These are phyloP conservation scores for Aspergillus felis DNA, from an alignment of 2,329 filamentous ascomycete genomes.

Conservation along the genomic window DNA sequence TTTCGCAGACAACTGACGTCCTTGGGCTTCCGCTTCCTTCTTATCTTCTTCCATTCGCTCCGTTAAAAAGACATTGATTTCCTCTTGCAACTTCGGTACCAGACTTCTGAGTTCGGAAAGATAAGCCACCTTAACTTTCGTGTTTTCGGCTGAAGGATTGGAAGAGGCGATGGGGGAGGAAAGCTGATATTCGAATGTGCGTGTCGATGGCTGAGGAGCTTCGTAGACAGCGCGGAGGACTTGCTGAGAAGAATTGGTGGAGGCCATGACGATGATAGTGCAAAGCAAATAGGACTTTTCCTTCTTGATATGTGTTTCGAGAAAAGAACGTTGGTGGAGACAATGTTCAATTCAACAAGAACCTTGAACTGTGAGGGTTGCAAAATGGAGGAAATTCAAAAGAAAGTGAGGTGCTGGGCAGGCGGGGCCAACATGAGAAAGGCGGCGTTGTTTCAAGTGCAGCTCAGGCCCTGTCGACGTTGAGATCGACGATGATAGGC, in stretches of 20 bases:
- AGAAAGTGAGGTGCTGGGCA: slow-evolving; percentile 1
- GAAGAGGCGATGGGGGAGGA: slow-evolving; percentile 17
- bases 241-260: slow-evolving; percentile 5
- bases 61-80: slow-evolving; percentile 59
- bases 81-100: slow-evolving; percentile 50
- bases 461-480: not conserved
- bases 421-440: not conserved
- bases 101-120: slow-evolving; percentile 49
- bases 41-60: slow-evolving; percentile 61
- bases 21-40: slow-evolving; percentile 29
- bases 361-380: not conserved
- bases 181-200: slow-evolving; percentile 33
- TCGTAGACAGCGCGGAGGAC: slow-evolving; percentile 25
- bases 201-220: slow-evolving; percentile 23
- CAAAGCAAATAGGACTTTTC: not conserved
- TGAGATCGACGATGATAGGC: slow-evolving; percentile 1
- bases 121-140: slow-evolving; percentile 50
- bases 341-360: not conserved
- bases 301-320: not conserved
- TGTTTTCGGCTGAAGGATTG: slow-evolving; percentile 15
- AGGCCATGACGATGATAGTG: slow-evolving; percentile 5
- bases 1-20: slow-evolving; percentile 34
- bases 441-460: not conserved
- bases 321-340: not conserved
- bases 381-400: not conserved